Evolutionary conservation across 2,329 filamentous ascomycete genomes (phyloP).

Genomic region (Thermochaetoides dissita): DNA sequence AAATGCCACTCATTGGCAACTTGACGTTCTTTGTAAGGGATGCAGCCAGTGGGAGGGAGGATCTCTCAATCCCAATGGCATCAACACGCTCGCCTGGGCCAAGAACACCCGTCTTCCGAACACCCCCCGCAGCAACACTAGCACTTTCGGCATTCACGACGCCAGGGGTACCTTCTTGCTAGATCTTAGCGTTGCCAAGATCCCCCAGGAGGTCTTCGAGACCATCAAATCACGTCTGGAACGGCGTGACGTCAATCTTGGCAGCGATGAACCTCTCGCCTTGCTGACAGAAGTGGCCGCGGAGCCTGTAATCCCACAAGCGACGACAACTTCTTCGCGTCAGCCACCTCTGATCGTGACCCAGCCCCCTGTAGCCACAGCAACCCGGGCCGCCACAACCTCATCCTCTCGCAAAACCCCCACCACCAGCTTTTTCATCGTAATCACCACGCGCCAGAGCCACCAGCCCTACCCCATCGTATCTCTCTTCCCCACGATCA

Average conservation of each 20-base stretch:
- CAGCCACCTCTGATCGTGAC: too few species aligned
- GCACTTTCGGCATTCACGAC: constrained; percentile 13
- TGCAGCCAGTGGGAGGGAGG: constrained; percentile 16
- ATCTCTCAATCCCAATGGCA: constrained; percentile 14
- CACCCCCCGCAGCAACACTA: constrained; percentile 16
- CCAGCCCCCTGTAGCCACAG: too few species aligned
- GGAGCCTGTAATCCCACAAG: too few species aligned
- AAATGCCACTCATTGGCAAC: constrained; percentile 19
- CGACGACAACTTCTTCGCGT: too few species aligned
- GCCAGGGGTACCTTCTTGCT: constrained; percentile 13
- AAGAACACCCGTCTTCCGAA: constrained; percentile 10
- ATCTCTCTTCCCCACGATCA: too few species aligned
- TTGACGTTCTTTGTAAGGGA: constrained; percentile 17
- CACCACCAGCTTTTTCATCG: too few species aligned
- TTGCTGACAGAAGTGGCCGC: neutral
- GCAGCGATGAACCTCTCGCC: neutral
- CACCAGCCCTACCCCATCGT: too few species aligned
- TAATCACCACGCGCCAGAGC: too few species aligned
- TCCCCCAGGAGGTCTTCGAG: constrained; percentile 16
- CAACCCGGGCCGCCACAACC: too few species aligned
- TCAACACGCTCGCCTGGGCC: constrained; percentile 16
- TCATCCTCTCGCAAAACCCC: too few species aligned
- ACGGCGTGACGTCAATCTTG: too few species aligned
- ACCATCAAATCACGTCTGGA: constrained; percentile 10
- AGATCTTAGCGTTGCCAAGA: constrained; percentile 12